Percentiles rank a stretch among this genome's conserved stretches.
Evolutionary conservation across 1,284 basidiomycete species (phyloP).

Genomic region (Leccinum huronense): DNA sequence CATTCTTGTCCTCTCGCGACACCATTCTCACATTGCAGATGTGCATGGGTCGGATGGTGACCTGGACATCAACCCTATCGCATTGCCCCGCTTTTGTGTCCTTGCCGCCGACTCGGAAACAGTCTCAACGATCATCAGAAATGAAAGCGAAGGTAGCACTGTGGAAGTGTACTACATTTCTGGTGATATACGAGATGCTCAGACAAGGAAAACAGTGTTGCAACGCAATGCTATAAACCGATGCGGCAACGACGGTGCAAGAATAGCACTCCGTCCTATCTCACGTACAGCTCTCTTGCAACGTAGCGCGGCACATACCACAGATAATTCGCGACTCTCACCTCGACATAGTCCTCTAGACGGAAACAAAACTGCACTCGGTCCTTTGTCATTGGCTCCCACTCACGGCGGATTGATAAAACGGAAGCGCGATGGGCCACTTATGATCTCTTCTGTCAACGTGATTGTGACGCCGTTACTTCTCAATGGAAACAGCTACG

Average conservation of each 20-base stretch:
- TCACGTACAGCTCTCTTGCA: constrained; percentile 31
- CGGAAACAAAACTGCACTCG: constrained; percentile 19
- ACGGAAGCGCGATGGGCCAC: constrained; percentile 51
- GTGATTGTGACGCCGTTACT: constrained; percentile 54
- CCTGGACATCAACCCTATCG: constrained; percentile 45
- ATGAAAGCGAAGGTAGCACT: constrained; percentile 48
- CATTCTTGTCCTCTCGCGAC: constrained; percentile 55
- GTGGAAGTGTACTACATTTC: constrained; percentile 62
- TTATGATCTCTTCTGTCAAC: constrained; percentile 61
- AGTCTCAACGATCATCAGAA: constrained; percentile 53
- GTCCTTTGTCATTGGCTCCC: constrained; percentile 27
- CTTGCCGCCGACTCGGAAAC: constrained; percentile 62
- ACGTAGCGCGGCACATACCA: constrained; percentile 28
- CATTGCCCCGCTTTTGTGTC: constrained; percentile 66
- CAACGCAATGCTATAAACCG: constrained; percentile 56
- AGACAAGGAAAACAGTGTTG: constrained; percentile 59
- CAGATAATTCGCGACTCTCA: constrained; percentile 28
- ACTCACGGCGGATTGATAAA: constrained; percentile 22
- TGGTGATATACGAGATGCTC: constrained; percentile 56
- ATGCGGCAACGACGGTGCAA: constrained; percentile 56
- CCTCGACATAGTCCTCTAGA: constrained; percentile 36
- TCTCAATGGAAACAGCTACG: constrained; percentile 30
- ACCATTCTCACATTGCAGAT: constrained; percentile 27
- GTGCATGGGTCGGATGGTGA: constrained; percentile 34
- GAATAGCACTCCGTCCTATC: constrained; percentile 50